These are phyloP conservation scores for Parastagonospora avenae DNA, from an alignment of 2,329 filamentous ascomycete species.

Conservation along the genomic window DNA sequence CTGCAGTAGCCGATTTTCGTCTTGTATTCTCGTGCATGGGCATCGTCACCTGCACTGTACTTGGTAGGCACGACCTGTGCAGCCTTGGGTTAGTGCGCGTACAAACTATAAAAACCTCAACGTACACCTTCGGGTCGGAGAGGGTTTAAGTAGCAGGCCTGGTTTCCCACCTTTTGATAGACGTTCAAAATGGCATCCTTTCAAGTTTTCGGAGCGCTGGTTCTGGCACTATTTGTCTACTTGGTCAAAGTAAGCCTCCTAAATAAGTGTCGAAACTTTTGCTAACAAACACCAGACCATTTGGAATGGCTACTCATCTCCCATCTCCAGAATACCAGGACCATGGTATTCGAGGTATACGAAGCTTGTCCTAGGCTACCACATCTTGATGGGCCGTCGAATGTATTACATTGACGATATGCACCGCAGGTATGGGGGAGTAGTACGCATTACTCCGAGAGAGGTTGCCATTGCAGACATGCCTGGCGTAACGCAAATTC, in stretches of 20 bases:
- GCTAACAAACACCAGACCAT: not conserved
- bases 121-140: no score
- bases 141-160: no score
- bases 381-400: slow-evolving; percentile 43
- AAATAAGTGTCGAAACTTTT: not conserved
- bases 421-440: slow-evolving; percentile 37
- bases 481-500: slow-evolving; percentile 29
- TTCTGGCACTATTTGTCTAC: not conserved
- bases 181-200: not conserved
- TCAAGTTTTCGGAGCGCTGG: not conserved
- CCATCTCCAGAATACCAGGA: slow-evolving; percentile 29
- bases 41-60: no score
- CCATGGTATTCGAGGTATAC: slow-evolving; percentile 38
- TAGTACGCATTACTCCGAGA: slow-evolving; percentile 31
- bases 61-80: no score
- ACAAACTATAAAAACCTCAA: no score
- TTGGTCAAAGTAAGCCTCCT: not conserved
- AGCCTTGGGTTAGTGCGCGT: no score
- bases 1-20: no score
- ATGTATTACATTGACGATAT: slow-evolving; percentile 48
- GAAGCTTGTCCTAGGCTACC: slow-evolving; percentile 40
- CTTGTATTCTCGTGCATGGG: no score
- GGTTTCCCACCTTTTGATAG: no score
- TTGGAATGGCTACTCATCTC: slow-evolving; percentile 6
- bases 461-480: slow-evolving; percentile 30